Conservation (phyloP, 768 basidiomycete species). For the Xerocomus spinulosus region DNA sequence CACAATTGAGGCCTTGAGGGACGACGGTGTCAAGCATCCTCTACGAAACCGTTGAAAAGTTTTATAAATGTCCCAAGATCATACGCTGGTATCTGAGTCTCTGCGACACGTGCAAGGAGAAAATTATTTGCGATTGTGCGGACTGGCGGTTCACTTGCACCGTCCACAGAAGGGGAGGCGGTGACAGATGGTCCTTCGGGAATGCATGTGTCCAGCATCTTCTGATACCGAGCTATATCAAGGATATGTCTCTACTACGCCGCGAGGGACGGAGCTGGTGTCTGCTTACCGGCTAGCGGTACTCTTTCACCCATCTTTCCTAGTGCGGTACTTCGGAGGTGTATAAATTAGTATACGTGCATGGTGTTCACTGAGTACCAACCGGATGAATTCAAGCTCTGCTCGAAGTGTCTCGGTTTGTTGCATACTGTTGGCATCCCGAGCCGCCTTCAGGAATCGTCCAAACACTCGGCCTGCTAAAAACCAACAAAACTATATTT, state of each 20-base stretch:
- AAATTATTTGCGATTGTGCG: slow-evolving; percentile 7
- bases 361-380: slow-evolving; percentile 17
- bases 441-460: slow-evolving; percentile 60
- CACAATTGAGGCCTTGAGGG: too few species aligned
- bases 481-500: slow-evolving; percentile 62
- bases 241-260: neutral
- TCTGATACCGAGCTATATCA: slow-evolving; percentile 19
- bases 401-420: slow-evolving; percentile 54
- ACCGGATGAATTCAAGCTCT: slow-evolving; percentile 71
- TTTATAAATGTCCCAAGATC: slow-evolving; percentile 15
- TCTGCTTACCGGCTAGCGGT: slow-evolving; percentile 50
- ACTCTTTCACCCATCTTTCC: slow-evolving; percentile 60
- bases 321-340: slow-evolving; percentile 46
- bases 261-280: slow-evolving; percentile 1
- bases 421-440: slow-evolving; percentile 51
- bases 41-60: slow-evolving; percentile 3
- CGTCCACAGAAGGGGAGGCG: slow-evolving; percentile 4
- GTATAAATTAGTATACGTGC: neutral
- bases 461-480: slow-evolving; percentile 60
- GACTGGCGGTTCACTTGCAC: slow-evolving; percentile 3
- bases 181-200: slow-evolving; percentile 1
- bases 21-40: slow-evolving; percentile 9
- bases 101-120: slow-evolving; percentile 8
- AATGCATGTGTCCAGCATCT: slow-evolving; percentile 20
- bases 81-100: slow-evolving; percentile 4